Conservation (phyloP, 1,284 basidiomycete genomes). For the Moesziomyces antarcticus region DNA sequence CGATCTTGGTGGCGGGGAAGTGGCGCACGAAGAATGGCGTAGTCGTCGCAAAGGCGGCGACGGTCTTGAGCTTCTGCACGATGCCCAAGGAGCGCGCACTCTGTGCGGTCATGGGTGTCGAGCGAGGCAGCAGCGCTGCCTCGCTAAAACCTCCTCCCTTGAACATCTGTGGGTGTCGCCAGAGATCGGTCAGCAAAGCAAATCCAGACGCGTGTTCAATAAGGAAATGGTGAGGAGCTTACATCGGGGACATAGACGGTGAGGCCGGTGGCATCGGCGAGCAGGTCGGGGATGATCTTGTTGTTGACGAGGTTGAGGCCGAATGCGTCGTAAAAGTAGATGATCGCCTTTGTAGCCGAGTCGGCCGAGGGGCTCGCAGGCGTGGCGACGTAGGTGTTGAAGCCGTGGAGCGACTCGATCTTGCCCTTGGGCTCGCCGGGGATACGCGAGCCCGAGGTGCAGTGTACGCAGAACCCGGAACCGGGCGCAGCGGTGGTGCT, state of each 20-base stretch:
- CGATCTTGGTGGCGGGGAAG: conserved; percentile 24
- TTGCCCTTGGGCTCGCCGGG: conserved; percentile 51
- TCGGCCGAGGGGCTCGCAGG: conserved; percentile 49
- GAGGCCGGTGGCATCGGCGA: conserved; percentile 72
- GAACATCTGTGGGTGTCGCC: conserved; percentile 13
- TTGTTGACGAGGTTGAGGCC: conserved; percentile 59
- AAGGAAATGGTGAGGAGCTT: neutral
- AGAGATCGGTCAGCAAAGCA: neutral
- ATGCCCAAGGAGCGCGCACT: conserved; percentile 19
- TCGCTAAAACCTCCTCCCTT: conserved; percentile 43
- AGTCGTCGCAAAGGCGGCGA: conserved; percentile 12
- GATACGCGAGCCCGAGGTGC: conserved; percentile 47
- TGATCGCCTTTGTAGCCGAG: conserved; percentile 69
- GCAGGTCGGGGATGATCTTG: conserved; percentile 75
- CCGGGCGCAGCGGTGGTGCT: neutral
- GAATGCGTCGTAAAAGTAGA: conserved; percentile 75
- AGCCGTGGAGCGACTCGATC: conserved; percentile 40
- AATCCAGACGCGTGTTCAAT: too few species aligned
- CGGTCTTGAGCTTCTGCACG: conserved; percentile 31
- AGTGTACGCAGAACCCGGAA: conserved; percentile 50
- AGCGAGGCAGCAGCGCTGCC: conserved; percentile 6
- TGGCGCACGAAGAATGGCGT: conserved; percentile 36
- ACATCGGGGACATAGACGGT: conserved; percentile 73
- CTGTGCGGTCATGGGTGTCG: conserved; percentile 31
- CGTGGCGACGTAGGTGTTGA: conserved; percentile 59